A percentile compares a stretch with the other conserved stretches of the same genome.
Evolutionary conservation across 202 grass and related monocot species (phyloP).

Genomic region (Sporobolus alterniflorus): DNA sequence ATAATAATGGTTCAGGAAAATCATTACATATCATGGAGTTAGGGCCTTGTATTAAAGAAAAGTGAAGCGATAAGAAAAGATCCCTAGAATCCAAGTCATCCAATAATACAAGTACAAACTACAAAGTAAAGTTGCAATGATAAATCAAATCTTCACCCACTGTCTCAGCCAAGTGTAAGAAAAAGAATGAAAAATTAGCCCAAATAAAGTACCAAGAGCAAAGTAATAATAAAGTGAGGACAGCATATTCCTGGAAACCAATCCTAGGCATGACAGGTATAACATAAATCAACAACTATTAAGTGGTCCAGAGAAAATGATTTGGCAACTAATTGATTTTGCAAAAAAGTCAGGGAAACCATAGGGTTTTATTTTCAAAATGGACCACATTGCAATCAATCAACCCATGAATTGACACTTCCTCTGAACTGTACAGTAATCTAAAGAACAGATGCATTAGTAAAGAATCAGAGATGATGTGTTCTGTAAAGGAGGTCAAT

Average conservation of each 20-base stretch:
- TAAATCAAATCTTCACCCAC: conserved; percentile 1
- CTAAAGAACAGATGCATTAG: conserved; percentile 36
- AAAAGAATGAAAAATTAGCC: conserved; percentile 24
- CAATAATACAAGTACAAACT: conserved; percentile 7
- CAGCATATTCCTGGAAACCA: conserved; percentile 26
- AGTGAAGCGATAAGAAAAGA: conserved; percentile 21
- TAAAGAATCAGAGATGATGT: conserved; percentile 39
- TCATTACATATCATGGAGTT: background rate
- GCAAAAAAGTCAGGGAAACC: conserved; percentile 14
- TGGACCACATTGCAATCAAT: conserved; percentile 41
- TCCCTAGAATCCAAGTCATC: conserved; percentile 23
- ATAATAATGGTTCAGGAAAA: background rate
- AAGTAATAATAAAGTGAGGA: conserved; percentile 38
- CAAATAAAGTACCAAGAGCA: conserved; percentile 36
- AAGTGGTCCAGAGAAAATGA: conserved; percentile 53
- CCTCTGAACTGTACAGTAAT: conserved; percentile 20
- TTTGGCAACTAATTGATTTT: conserved; percentile 26
- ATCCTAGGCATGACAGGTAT: conserved; percentile 24
- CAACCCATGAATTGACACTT: conserved; percentile 28
- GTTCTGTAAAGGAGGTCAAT: conserved; percentile 53
- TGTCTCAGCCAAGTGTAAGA: conserved; percentile 25
- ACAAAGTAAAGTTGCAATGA: conserved; percentile 30
- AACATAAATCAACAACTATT: conserved; percentile 41
- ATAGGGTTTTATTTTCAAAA: conserved; percentile 31
- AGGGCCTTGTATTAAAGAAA: background rate